Base-by-base conservation (phyloP, 805 yeast species). In the Saccharomycopsis vini region DNA sequence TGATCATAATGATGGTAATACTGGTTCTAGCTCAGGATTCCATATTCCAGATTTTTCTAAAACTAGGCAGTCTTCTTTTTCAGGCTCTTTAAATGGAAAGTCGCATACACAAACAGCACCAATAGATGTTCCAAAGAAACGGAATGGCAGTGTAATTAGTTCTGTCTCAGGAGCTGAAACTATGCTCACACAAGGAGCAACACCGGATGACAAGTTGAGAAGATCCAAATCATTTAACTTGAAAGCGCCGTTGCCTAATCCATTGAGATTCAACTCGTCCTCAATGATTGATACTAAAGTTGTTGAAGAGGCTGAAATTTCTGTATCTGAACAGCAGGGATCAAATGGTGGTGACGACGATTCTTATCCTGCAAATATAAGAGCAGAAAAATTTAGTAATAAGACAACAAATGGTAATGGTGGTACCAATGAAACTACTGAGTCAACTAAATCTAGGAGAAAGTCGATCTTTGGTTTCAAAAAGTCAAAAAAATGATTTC, bases 401-500 rank as follows among this genome's bases (percentile, higher is more conserved):
- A n/a, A n/a, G n/a, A n/a, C n/a, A n/a, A n/a, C n/a, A n/a, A n/a
- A n/a, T n/a, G n/a, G n/a, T n/a, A n/a, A n/a, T n/a, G n/a, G n/a
- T n/a, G n/a, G n/a, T n/a, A n/a, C n/a, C n/a, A n/a, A n/a, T n/a
- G n/a, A n/a, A n/a, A n/a, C n/a, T n/a, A n/a, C n/a, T n/a, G n/a
- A n/a, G n/a, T n/a, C n/a, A n/a, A 23, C 36, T 10, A 15, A 20
- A 13, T 28, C 21, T 21, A 42, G 43, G 38, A 22, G 49, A 28
- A 46, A 42, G 30, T 42, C 46, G n/a, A 42, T 46, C 20, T 46
- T 46, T 38, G 49, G 49, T 9, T 42, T 42, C 34, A 39, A 34
- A 16, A 46, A 46, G 19, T 41, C 32, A 18, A 5, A 16, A 33
- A 30, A 30, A 30, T n/a, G n/a, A n/a, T n/a, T n/a, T n/a, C n/a